phyloP scores from a whole-genome alignment of 208 protist genomes.

The Trypanosoma melophagium region DNA sequence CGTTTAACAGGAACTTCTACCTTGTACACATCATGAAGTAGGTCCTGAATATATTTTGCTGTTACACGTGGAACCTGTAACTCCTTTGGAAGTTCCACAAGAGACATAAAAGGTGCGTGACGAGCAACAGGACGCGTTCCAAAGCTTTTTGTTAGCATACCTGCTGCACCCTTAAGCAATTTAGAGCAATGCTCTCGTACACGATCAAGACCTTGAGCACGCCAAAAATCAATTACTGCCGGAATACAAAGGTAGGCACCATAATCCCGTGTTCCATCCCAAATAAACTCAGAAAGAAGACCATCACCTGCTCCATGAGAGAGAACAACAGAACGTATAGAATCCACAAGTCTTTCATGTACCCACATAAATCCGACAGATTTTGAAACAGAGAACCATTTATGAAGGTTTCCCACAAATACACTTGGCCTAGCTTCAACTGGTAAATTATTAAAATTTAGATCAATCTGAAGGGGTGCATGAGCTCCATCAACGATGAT shows the following conservation, averaged over 20 bases:
- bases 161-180: slow-evolving; percentile 49
- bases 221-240: slow-evolving; percentile 78
- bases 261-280: slow-evolving; percentile 90
- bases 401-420: slow-evolving; percentile 89
- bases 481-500: slow-evolving; percentile 92
- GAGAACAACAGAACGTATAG: slow-evolving; percentile 68
- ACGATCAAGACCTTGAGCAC: slow-evolving; percentile 48
- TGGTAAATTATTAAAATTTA: slow-evolving; percentile 69
- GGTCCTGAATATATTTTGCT: slow-evolving; percentile 77
- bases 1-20: slow-evolving; percentile 90
- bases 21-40: slow-evolving; percentile 66
- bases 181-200: slow-evolving; percentile 57
- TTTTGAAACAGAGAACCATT: slow-evolving; percentile 89
- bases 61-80: slow-evolving; percentile 68
- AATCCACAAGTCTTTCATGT: slow-evolving; percentile 33
- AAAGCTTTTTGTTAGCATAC: slow-evolving; percentile 74
- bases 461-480: slow-evolving; percentile 68
- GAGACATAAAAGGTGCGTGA: slow-evolving; percentile 79
- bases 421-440: slow-evolving; percentile 57
- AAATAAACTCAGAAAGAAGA: slow-evolving; percentile 89
- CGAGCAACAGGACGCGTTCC: slow-evolving; percentile 64
- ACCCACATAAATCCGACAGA: slow-evolving; percentile 89
- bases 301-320: slow-evolving; percentile 88
- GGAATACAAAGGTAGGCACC: slow-evolving; percentile 80
- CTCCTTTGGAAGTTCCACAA: slow-evolving; percentile 79